Percentiles rank a stretch among this genome's conserved stretches.
phyloP scores from a whole-genome alignment of 2,329 filamentous ascomycete genomes.

The Mycosphaerella arachidis region DNA sequence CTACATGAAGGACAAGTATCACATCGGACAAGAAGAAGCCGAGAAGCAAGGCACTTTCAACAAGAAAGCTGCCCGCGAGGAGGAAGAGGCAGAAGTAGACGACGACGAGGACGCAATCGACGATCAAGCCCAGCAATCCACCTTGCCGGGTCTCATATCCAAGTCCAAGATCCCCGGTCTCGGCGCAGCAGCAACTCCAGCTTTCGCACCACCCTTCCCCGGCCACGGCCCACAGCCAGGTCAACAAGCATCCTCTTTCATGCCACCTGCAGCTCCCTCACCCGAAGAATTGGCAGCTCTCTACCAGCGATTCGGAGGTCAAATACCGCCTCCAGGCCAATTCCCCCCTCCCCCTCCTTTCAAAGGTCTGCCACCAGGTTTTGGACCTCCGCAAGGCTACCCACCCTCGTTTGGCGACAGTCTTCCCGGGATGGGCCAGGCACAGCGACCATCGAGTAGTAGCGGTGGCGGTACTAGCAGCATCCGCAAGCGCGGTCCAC shows the following conservation, averaged over 20 bases:
- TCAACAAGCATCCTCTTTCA: slow-evolving; percentile 26
- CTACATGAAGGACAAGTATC: slow-evolving; percentile 84
- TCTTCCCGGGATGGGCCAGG: slow-evolving; percentile 27
- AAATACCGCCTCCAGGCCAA: slow-evolving; percentile 27
- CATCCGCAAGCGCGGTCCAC: slow-evolving; percentile 59
- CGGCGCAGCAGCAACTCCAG: slow-evolving; percentile 8
- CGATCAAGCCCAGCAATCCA: slow-evolving; percentile 66
- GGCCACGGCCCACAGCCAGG: slow-evolving; percentile 25
- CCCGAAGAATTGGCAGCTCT: background rate
- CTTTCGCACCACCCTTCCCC: slow-evolving; percentile 5
- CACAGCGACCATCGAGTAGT: slow-evolving; percentile 11
- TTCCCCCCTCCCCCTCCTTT: slow-evolving; percentile 28
- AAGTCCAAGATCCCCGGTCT: slow-evolving; percentile 49
- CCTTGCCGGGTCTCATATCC: slow-evolving; percentile 10
- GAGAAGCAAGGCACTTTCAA: slow-evolving; percentile 96
- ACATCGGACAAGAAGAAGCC: slow-evolving; percentile 88
- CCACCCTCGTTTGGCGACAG: slow-evolving; percentile 3
- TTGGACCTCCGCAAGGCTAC: slow-evolving; percentile 33
- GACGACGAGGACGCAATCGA: slow-evolving; percentile 90
- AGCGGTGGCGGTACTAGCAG: slow-evolving; percentile 23
- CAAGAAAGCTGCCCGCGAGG: slow-evolving; percentile 75
- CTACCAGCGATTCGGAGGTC: slow-evolving; percentile 2
- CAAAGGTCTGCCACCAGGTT: slow-evolving; percentile 28
- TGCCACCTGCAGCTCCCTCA: slow-evolving; percentile 4
- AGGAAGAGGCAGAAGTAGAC: slow-evolving; percentile 88